Percentiles rank a stretch among this genome's conserved stretches.
Evolutionary conservation across 2,329 filamentous ascomycete species (phyloP).

Genomic region (Pyrenophora teres): DNA sequence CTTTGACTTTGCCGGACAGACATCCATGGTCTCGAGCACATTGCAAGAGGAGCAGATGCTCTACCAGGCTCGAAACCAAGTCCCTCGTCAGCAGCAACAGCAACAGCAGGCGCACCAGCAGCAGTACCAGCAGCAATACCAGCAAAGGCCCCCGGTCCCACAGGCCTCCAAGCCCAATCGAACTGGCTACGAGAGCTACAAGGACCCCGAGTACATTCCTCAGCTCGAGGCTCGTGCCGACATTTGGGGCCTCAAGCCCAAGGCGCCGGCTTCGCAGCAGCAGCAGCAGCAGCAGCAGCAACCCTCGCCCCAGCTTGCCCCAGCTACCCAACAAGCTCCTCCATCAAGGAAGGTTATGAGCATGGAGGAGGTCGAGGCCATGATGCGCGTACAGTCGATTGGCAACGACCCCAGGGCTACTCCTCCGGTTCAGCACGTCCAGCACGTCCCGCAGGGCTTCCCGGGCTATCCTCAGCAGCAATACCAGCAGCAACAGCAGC

Average conservation of each 20-base stretch:
- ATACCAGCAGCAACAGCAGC: slow-evolving; percentile 23
- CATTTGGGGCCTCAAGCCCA: slow-evolving; percentile 82
- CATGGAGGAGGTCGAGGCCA: slow-evolving; percentile 93
- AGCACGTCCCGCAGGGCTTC: slow-evolving; percentile 30
- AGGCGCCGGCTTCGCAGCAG: slow-evolving; percentile 52
- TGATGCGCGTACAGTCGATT: slow-evolving; percentile 75
- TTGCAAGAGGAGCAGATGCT: slow-evolving; percentile 91
- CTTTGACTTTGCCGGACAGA: slow-evolving; percentile 96
- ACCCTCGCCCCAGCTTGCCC: slow-evolving; percentile 29
- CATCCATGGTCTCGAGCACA: slow-evolving; percentile 81
- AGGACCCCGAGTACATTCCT: slow-evolving; percentile 79
- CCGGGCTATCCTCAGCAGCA: slow-evolving; percentile 14
- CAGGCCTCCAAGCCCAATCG: slow-evolving; percentile 64
- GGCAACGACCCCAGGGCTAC: slow-evolving; percentile 21
- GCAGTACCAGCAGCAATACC: slow-evolving; percentile 10
- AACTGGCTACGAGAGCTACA: slow-evolving; percentile 91
- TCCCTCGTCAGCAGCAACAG: slow-evolving; percentile 49
- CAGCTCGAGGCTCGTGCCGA: slow-evolving; percentile 91
- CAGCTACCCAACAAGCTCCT: slow-evolving; percentile 25
- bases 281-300: slow-evolving; percentile 32
- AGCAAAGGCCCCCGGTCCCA: slow-evolving; percentile 51
- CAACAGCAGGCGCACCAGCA: slow-evolving; percentile 33
- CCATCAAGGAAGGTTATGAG: slow-evolving; percentile 81
- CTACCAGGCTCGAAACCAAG: slow-evolving; percentile 72
- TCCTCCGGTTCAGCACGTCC: slow-evolving; percentile 42